Base-by-base conservation (phyloP, 305 asterid species). In the Plantago lanceolata region DNA sequence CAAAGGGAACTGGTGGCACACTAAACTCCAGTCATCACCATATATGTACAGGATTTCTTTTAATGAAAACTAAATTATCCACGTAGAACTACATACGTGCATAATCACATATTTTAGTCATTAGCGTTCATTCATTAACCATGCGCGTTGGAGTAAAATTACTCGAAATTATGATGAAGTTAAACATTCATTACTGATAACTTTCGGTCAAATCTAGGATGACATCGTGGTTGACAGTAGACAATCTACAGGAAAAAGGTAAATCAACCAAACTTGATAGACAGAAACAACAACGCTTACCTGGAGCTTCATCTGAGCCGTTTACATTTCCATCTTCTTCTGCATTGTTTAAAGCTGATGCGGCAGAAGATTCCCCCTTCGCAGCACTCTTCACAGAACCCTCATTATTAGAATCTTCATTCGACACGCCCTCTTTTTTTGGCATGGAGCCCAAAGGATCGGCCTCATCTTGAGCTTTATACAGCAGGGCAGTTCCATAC, bases 391-490 rank as follows among this genome's bases (percentile, higher is more conserved):
- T 75, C 9, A 58, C 57, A 0, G 76, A 65, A 19, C 74, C 68
- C 53, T 60, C 80, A 57, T 59, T 68, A 56, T 59, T 64, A 64
- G 80, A 75, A 48, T 60, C 82, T 58, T 75, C 84, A 54, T 61
- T 70, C 63, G 82, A 69, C 9, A 8, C 79, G 24, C 24, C 77
- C 48, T 78, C 83, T 64, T 76, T 81, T 59, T 78, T 81, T 15
- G 82, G 82, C 80, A 81, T 66, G 33, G 82, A 64, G 44, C 24
- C 84, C 56, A 81, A 64, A 20, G 86, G 86, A 65, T 78, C 86
- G 59, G 82, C 73, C 68, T 81, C 86, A 31, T 75, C 86, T 67
- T 92, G 98, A 56, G 98, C 90, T 81, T 92, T 89, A 76, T 71
- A 79, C 55, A 89, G 78, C 66, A 86, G 74, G 7, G 84, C 87